These are phyloP conservation scores for Mycena belliarum DNA, from an alignment of 768 basidiomycete genomes.

Conservation along the genomic window DNA sequence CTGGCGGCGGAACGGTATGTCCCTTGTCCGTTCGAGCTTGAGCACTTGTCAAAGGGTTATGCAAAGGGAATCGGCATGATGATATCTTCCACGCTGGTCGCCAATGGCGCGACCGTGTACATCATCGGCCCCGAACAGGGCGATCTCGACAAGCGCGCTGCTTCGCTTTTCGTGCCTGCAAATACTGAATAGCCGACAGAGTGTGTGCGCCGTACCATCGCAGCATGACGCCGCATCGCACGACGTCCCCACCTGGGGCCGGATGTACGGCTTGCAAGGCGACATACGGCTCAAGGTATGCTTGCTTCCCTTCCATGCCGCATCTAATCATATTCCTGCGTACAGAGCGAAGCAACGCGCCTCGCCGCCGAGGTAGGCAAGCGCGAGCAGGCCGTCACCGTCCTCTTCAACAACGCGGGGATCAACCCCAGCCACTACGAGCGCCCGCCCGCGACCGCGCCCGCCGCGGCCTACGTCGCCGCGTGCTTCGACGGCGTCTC, in stretches of 20 bases:
- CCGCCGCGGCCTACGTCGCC: conserved; percentile 39
- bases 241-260: conserved; percentile 29
- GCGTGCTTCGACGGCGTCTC: conserved; percentile 41
- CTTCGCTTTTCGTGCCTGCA: neutral
- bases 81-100: conserved; percentile 47
- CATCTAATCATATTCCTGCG: neutral
- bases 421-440: conserved; percentile 31
- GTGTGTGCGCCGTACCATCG: conserved; percentile 35
- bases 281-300: conserved; percentile 42
- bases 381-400: conserved; percentile 41
- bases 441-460: conserved; percentile 26
- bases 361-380: conserved; percentile 40
- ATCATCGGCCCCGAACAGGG: conserved; percentile 45
- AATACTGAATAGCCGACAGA: conserved; percentile 17
- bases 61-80: conserved; percentile 50
- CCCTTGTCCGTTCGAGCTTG: no score
- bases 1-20: conserved; percentile 43
- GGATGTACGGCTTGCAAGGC: conserved; percentile 42
- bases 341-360: conserved; percentile 43
- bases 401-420: conserved; percentile 53
- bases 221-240: conserved; percentile 22
- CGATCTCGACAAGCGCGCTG: conserved; percentile 38
- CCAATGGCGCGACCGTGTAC: conserved; percentile 51
- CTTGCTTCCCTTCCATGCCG: no score
- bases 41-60: no score